Percentiles rank a stretch among this genome's conserved stretches.
These are phyloP conservation scores for Wickerhamomyces queroliae DNA, from an alignment of 805 yeast species.

Conservation along the genomic window DNA sequence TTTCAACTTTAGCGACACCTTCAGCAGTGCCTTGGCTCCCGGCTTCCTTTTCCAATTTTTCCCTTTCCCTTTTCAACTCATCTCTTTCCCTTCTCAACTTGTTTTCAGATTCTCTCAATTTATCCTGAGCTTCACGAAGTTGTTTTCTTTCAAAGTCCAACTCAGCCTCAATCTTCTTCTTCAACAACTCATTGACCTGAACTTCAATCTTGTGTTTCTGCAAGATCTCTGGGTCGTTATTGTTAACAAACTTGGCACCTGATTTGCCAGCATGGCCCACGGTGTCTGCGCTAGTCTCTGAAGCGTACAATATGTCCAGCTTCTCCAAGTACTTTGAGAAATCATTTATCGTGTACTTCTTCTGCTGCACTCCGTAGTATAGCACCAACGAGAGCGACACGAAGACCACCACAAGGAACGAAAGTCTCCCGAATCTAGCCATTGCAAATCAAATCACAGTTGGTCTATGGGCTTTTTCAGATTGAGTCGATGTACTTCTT, in stretches of 20 bases:
- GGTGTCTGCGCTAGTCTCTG: neutral
- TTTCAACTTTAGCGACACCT: slow-evolving; percentile 6
- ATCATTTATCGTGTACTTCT: slow-evolving; percentile 7
- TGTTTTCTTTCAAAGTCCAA: slow-evolving; percentile 4
- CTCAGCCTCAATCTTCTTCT: slow-evolving; percentile 11
- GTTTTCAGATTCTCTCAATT: neutral
- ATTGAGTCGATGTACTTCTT: no score
- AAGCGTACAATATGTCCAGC: slow-evolving; percentile 3
- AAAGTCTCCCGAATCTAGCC: neutral
- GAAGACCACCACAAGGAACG: neutral
- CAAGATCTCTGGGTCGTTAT: slow-evolving; percentile 10
- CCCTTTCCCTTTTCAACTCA: neutral
- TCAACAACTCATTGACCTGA: slow-evolving; percentile 13
- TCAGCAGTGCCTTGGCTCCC: neutral
- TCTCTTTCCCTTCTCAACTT: slow-evolving; percentile 1
- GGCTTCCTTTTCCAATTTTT: slow-evolving; percentile 1
- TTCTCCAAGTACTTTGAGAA: slow-evolving; percentile 5
- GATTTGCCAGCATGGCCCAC: neutral
- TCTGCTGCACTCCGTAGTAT: neutral
- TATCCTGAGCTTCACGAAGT: slow-evolving; percentile 1
- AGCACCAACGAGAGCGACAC: neutral
- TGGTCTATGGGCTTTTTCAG: no score
- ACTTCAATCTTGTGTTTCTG: slow-evolving; percentile 12
- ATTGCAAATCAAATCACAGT: no score
- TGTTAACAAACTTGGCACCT: slow-evolving; percentile 6